Conservation (phyloP, 139 green algal species). For the Auxenochlorella protothecoides region DNA sequence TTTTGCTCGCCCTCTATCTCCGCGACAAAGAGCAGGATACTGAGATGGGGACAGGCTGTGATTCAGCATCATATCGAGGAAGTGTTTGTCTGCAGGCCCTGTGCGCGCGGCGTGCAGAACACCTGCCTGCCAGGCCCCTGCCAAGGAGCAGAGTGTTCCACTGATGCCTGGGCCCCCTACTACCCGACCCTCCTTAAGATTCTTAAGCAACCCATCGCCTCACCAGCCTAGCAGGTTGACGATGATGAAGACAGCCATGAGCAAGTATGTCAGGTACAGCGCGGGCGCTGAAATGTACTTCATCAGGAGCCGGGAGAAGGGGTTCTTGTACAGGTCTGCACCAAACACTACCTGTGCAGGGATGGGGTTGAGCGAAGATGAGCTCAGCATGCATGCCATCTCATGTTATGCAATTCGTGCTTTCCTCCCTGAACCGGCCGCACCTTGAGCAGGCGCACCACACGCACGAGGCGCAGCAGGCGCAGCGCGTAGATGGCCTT, state of each 20-base stretch:
- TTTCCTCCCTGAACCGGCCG: too few relatives aligned
- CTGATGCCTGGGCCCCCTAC: too few relatives aligned
- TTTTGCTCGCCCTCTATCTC: neutral
- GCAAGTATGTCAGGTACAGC: neutral
- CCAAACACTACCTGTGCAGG: neutral
- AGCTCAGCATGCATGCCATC: neutral
- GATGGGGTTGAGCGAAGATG: too few relatives aligned
- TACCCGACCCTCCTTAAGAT: too few relatives aligned
- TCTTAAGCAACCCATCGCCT: neutral
- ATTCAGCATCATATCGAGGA: too few relatives aligned
- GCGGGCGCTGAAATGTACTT: neutral
- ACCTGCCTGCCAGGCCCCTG: too few relatives aligned
- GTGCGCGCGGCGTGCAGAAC: too few relatives aligned
- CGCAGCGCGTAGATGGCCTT: constrained; percentile 11
- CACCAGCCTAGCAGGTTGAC: constrained; percentile 3
- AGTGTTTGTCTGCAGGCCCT: too few relatives aligned
- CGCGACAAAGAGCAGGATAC: neutral
- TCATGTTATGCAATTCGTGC: too few relatives aligned
- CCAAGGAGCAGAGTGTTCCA: too few relatives aligned
- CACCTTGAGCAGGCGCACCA: constrained; percentile 3
- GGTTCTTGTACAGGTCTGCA: neutral
- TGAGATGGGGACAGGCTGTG: too few relatives aligned
- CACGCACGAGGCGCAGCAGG: constrained; percentile 15
- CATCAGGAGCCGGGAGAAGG: neutral
- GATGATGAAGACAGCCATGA: constrained; percentile 1